Base-by-base conservation (phyloP, 2,329 filamentous ascomycete species). In the Cytospora mali region DNA sequence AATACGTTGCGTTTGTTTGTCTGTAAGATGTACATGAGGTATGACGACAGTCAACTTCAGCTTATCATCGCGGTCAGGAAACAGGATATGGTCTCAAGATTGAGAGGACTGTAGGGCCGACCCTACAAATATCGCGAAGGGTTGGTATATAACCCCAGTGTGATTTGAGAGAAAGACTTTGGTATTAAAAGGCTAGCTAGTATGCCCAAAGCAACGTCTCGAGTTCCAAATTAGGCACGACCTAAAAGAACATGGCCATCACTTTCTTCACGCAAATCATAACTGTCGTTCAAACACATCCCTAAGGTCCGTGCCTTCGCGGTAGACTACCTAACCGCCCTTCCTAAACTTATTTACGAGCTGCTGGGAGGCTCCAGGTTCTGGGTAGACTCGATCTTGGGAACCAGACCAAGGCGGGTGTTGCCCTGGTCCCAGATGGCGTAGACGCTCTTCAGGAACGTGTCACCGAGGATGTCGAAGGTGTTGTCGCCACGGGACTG, bases 381-480 rank as follows among this genome's bases (percentile, higher is more conserved):
- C 68, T 77, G 75, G 1, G 65, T 71, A 56, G 71, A 69, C 68
- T 82, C 75, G 35, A 79, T 77, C 69, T 84, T 81, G 68, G 87
- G 84, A 52, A 88, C 83, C 48, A 78, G 78, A 31, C 87, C 86
- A 64, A 89, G 86, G 31, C 81, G 83, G 69, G 74, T 79, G 66
- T 85, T 83, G 57, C 85, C 85, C 61, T 84, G 81, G 69, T 89
- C 86, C 72, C 88, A 89, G 62, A 89, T 80, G 81, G 84, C 85
- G 70, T 90, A 90, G 61, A 88, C 77, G 27, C 80, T 83, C 77
- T 88, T 88, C 73, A 90, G 73, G 70, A 87, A 88, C 2, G 81
- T 82, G 67, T 85, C 86, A 6, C 87, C 88, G 18, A 88, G 76
- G 51, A 90, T 88, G 70, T 89, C 86, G 68, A 89, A 87, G 3